phyloP scores from a whole-genome alignment of 108 stramenopile genomes.

The Stephanodiscus minutulus region DNA sequence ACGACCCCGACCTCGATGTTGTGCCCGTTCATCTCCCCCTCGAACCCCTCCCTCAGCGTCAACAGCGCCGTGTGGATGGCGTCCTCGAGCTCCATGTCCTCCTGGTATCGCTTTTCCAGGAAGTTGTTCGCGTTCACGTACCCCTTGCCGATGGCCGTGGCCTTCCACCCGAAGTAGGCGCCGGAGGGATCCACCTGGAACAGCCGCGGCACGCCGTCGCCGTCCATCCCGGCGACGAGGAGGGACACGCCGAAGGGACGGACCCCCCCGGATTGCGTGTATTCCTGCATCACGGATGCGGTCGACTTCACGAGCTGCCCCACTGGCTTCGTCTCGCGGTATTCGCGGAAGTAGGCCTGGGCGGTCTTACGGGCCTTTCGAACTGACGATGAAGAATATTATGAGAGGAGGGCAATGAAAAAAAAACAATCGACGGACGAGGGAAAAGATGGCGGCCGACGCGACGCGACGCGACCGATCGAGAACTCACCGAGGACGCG shows the following conservation, averaged over 20 bases:
- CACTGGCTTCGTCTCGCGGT: slow-evolving; percentile 91
- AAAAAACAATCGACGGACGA: neutral
- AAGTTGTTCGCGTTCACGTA: slow-evolving; percentile 98
- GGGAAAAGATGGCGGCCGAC: too few relatives aligned
- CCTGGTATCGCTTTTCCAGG: slow-evolving; percentile 94
- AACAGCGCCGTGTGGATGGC: slow-evolving; percentile 98
- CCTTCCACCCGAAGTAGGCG: slow-evolving; percentile 99
- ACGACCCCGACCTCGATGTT: slow-evolving; percentile 99
- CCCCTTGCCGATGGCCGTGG: slow-evolving; percentile 98
- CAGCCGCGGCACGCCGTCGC: slow-evolving; percentile 89
- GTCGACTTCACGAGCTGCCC: slow-evolving; percentile 91
- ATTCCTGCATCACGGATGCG: slow-evolving; percentile 98
- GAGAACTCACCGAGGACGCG: slow-evolving; percentile 92
- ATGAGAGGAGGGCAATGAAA: neutral
- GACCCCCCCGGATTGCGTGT: slow-evolving; percentile 96
- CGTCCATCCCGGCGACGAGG: slow-evolving; percentile 95
- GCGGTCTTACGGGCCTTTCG: slow-evolving; percentile 94
- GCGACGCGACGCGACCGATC: too few relatives aligned
- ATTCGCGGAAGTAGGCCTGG: slow-evolving; percentile 90
- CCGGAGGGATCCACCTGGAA: slow-evolving; percentile 99
- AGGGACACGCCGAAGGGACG: slow-evolving; percentile 96
- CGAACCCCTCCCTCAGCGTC: slow-evolving; percentile 98
- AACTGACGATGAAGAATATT: slow-evolving; percentile 49
- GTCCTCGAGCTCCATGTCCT: slow-evolving; percentile 99
- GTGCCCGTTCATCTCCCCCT: slow-evolving; percentile 98